Percentiles rank a stretch among this genome's conserved stretches.
Evolutionary conservation across 2,329 filamentous ascomycete genomes (phyloP).

Genomic region (Scolecobasidium constrictum): DNA sequence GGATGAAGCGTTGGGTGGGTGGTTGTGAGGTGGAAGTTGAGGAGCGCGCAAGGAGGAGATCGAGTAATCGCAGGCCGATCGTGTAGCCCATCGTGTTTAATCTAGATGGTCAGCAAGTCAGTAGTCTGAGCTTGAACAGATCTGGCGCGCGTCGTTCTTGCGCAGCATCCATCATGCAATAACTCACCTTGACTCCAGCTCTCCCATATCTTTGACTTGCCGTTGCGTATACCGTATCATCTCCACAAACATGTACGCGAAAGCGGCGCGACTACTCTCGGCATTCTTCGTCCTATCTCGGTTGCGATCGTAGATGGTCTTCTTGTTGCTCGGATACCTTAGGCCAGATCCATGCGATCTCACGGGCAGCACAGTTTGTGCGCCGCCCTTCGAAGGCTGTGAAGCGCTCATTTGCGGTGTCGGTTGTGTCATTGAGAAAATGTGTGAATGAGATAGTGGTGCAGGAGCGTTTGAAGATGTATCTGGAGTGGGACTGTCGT

Average conservation of each 20-base stretch:
- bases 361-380: not conserved
- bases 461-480: too few relatives aligned
- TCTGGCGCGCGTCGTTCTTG: too few relatives aligned
- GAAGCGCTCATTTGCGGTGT: not conserved
- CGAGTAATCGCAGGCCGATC: slow-evolving; percentile 85
- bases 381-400: not conserved
- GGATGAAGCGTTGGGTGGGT: slow-evolving; percentile 56
- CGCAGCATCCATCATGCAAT: too few relatives aligned
- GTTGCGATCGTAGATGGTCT: slow-evolving; percentile 95
- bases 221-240: slow-evolving; percentile 94
- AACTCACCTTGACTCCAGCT: slow-evolving; percentile 78
- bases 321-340: slow-evolving; percentile 82
- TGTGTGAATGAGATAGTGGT: too few relatives aligned
- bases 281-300: slow-evolving; percentile 80
- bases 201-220: slow-evolving; percentile 82
- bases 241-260: slow-evolving; percentile 91
- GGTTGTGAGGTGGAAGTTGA: slow-evolving; percentile 22
- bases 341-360: slow-evolving; percentile 40
- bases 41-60: slow-evolving; percentile 75
- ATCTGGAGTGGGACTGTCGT: too few relatives aligned
- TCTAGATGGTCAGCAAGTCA: too few relatives aligned
- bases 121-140: too few relatives aligned
- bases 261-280: slow-evolving; percentile 85
- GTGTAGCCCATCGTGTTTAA: slow-evolving; percentile 88
- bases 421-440: not conserved